phyloP scores from a whole-genome alignment of 768 basidiomycete genomes.

The Boletus huronensis region DNA sequence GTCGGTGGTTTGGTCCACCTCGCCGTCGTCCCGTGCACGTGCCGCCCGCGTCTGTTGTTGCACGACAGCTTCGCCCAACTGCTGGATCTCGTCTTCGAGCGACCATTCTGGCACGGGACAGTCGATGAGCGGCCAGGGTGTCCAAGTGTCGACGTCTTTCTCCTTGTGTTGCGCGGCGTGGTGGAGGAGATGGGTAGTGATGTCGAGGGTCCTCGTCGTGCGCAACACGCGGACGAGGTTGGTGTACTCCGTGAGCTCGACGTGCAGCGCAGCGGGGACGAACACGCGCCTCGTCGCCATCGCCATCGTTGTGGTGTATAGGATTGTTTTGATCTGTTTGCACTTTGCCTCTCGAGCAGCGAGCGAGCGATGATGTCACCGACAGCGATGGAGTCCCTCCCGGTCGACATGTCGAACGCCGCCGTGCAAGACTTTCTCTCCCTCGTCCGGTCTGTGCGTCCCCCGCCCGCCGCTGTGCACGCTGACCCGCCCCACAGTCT shows the following conservation, averaged over 20 bases:
- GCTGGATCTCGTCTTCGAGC: slow-evolving; percentile 63
- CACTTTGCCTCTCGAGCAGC: background rate
- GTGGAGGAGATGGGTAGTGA: slow-evolving; percentile 48
- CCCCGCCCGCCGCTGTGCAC: too few species aligned
- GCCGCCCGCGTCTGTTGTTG: slow-evolving; percentile 9
- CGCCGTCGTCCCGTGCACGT: slow-evolving; percentile 9
- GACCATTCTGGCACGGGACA: slow-evolving; percentile 66
- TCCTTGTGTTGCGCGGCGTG: slow-evolving; percentile 16
- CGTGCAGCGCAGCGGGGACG: slow-evolving; percentile 54
- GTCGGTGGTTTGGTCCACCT: slow-evolving; percentile 9
- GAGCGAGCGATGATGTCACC: slow-evolving; percentile 23
- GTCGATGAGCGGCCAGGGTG: slow-evolving; percentile 75
- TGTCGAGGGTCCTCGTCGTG: slow-evolving; percentile 53
- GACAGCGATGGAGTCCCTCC: slow-evolving; percentile 53
- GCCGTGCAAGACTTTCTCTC: slow-evolving; percentile 63
- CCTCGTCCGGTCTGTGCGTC: slow-evolving; percentile 47
- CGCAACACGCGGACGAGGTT: slow-evolving; percentile 64
- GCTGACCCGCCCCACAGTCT: slow-evolving; percentile 39
- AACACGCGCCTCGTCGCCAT: slow-evolving; percentile 27
- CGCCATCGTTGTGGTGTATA: background rate
- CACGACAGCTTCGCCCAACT: slow-evolving; percentile 41
- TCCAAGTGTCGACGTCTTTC: slow-evolving; percentile 51
- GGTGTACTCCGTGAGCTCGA: slow-evolving; percentile 65
- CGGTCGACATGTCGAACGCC: slow-evolving; percentile 57
- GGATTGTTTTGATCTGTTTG: slow-evolving; percentile 12